Evolutionary conservation across 768 basidiomycete species (phyloP).

Genomic region (Astraeus odoratus): DNA sequence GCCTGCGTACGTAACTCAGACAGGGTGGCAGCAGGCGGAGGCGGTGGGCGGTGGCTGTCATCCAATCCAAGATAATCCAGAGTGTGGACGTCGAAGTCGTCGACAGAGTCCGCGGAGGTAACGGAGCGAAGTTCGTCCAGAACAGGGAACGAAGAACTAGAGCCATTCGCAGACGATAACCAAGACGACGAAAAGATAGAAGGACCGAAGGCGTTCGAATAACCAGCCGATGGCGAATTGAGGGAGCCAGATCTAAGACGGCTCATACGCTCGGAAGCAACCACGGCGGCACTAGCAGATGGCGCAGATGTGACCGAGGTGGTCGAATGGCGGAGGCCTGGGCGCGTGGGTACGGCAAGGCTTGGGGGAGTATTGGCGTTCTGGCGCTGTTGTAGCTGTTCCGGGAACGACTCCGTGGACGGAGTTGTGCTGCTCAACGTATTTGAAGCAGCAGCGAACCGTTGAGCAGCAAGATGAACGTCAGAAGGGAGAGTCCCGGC

Average conservation of each 20-base stretch:
- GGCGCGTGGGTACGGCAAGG: conserved; percentile 47
- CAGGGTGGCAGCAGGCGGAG: conserved; percentile 78
- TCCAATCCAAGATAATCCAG: conserved; percentile 96
- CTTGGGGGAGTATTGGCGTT: conserved; percentile 32
- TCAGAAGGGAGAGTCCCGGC: conserved; percentile 97
- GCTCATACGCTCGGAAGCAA: conserved; percentile 57
- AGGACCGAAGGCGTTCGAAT: conserved; percentile 79
- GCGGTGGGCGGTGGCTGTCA: conserved; percentile 63
- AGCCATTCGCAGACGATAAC: conserved; percentile 58
- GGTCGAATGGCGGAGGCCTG: conserved; percentile 69
- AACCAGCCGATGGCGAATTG: conserved; percentile 71
- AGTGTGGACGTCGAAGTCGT: conserved; percentile 90
- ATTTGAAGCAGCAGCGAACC: conserved; percentile 63
- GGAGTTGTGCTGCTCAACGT: conserved; percentile 45
- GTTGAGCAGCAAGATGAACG: conserved; percentile 80
- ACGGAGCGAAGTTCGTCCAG: conserved; percentile 80
- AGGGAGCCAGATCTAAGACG: conserved; percentile 90
- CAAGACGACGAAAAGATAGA: conserved; percentile 89
- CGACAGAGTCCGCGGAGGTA: conserved; percentile 70
- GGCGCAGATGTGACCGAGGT: conserved; percentile 53
- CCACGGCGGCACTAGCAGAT: conserved; percentile 30
- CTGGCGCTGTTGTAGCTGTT: conserved; percentile 35
- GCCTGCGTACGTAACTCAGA: conserved; percentile 85
- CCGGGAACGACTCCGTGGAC: conserved; percentile 43
- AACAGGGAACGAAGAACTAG: conserved; percentile 51